Conservation (phyloP, 148 eudicot genomes). For the Rhododendron griersonianum region DNA sequence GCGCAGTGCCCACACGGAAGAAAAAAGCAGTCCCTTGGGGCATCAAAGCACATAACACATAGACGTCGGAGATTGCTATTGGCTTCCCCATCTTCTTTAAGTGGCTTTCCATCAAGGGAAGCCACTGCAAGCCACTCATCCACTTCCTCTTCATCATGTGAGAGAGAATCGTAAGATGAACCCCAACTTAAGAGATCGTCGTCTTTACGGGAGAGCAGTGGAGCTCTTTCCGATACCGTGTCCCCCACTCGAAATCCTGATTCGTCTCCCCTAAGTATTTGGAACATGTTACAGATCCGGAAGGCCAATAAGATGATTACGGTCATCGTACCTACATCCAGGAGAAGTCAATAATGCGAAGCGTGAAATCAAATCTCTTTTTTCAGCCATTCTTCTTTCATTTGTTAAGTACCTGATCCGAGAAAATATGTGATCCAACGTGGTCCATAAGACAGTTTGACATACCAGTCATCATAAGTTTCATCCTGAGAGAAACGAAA, state of each 20-base stretch:
- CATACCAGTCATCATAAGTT: slow-evolving; percentile 29
- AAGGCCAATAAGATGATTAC: slow-evolving; percentile 24
- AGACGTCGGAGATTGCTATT: slow-evolving; percentile 21
- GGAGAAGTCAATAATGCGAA: not conserved
- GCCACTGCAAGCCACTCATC: slow-evolving; percentile 25
- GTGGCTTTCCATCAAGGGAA: slow-evolving; percentile 24
- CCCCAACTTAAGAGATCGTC: slow-evolving; percentile 41
- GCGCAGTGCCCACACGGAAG: slow-evolving; percentile 68
- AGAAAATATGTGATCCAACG: slow-evolving; percentile 44
- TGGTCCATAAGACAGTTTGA: slow-evolving; percentile 47
- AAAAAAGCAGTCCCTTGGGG: slow-evolving; percentile 57
- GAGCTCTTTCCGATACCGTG: slow-evolving; percentile 29
- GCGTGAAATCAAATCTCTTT: not conserved
- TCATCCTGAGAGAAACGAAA: slow-evolving; percentile 14
- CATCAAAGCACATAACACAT: slow-evolving; percentile 53
- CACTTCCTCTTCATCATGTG: slow-evolving; percentile 46
- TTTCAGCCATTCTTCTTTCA: not conserved
- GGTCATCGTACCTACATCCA: slow-evolving; percentile 33
- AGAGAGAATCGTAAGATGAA: slow-evolving; percentile 50
- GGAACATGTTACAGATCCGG: slow-evolving; percentile 24
- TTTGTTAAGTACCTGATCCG: slow-evolving; percentile 29
- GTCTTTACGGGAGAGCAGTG: slow-evolving; percentile 45
- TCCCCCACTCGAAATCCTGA: slow-evolving; percentile 18
- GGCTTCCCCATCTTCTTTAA: slow-evolving; percentile 31
- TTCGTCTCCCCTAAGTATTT: slow-evolving; percentile 9